Evolutionary conservation across 192 early-diverging fungal genomes (phyloP).

Genomic region (Anaeromyces robustus): DNA sequence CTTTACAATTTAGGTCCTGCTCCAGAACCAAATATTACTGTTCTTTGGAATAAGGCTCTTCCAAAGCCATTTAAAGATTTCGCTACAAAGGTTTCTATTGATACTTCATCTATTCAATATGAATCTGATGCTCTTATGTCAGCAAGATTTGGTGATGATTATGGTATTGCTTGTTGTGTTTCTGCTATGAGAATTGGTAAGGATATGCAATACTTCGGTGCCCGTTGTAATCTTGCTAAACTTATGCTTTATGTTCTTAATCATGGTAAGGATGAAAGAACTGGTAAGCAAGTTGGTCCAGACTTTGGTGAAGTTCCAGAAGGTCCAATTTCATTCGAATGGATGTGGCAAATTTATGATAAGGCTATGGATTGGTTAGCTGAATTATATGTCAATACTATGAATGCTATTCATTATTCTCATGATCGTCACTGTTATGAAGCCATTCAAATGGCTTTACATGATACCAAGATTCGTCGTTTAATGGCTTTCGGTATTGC

Average conservation of each 20-base stretch:
- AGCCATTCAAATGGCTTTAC: slow-evolving; percentile 9
- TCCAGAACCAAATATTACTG: slow-evolving; percentile 10
- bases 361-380: slow-evolving; percentile 11
- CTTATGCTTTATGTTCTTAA: no score
- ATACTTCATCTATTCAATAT: slow-evolving; percentile 7
- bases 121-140: slow-evolving; percentile 11
- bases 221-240: slow-evolving; percentile 7
- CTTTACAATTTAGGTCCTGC: slow-evolving; percentile 8
- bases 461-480: slow-evolving; percentile 10
- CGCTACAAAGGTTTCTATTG: slow-evolving; percentile 7
- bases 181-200: slow-evolving; percentile 11
- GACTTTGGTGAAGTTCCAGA: background rate
- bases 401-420: slow-evolving; percentile 7
- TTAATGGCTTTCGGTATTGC: slow-evolving; percentile 9
- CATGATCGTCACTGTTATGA: slow-evolving; percentile 12
- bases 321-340: slow-evolving; percentile 7
- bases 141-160: slow-evolving; percentile 6
- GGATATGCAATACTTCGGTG: slow-evolving; percentile 12
- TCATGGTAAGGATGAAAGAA: no score
- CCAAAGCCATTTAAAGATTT: slow-evolving; percentile 4
- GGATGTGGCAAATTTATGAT: slow-evolving; percentile 3
- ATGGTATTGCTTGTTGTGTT: slow-evolving; percentile 12
- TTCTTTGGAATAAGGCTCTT: slow-evolving; percentile 4
- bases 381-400: slow-evolving; percentile 8
- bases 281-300: no score